Evolutionary conservation across 2,329 filamentous ascomycete species (phyloP).

Genomic region (Claviceps cyperi): DNA sequence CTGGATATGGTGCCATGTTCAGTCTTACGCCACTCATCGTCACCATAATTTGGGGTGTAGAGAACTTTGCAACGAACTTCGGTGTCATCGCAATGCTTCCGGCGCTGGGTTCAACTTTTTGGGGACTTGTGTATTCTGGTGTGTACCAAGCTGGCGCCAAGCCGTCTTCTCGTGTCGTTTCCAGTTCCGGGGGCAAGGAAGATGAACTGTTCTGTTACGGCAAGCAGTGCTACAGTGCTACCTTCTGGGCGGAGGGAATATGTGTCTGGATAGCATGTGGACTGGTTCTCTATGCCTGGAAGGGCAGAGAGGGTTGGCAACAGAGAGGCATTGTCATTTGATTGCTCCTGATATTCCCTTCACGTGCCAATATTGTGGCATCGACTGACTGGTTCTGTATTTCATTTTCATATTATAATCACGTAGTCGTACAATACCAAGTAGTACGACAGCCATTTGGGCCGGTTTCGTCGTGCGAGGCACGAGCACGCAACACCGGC

Average conservation of each 20-base stretch:
- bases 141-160: constrained; percentile 59
- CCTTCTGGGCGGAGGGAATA: constrained; percentile 74
- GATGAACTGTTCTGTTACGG: constrained; percentile 61
- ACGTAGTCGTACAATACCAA: too few relatives aligned
- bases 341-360: not conserved
- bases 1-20: constrained; percentile 88
- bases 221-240: constrained; percentile 60
- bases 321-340: constrained; percentile 54
- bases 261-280: constrained; percentile 66
- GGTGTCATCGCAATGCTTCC: constrained; percentile 89
- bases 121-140: constrained; percentile 77
- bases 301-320: constrained; percentile 61
- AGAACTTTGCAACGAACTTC: constrained; percentile 98
- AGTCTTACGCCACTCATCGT: constrained; percentile 81
- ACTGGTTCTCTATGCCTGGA: constrained; percentile 69
- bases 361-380: not conserved
- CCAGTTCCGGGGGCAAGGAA: constrained; percentile 14
- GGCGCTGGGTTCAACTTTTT: constrained; percentile 73
- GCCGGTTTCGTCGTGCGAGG: too few relatives aligned
- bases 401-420: not conserved
- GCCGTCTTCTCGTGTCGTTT: constrained; percentile 17
- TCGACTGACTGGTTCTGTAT: not conserved
- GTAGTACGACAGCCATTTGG: too few relatives aligned
- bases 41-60: constrained; percentile 94
- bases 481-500: not conserved